A percentile compares a stretch with the other conserved stretches of the same genome.
phyloP scores from a whole-genome alignment of 1,284 basidiomycete species.

The Irpex lacteus region DNA sequence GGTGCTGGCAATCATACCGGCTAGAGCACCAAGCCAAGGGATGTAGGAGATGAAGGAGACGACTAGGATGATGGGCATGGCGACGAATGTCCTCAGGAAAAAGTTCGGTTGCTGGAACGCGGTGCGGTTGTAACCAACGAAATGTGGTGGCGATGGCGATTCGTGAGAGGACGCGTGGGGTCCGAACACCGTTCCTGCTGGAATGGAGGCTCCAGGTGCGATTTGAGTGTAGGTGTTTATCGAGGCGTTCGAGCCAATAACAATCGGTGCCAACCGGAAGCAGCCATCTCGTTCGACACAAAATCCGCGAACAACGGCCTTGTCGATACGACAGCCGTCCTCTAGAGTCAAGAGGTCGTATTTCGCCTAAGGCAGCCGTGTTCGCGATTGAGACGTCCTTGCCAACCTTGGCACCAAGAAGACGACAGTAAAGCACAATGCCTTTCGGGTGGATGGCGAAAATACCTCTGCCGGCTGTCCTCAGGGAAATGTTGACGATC shows the following conservation, averaged over 20 bases:
- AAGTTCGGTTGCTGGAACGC: constrained; percentile 30
- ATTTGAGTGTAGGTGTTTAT: constrained; percentile 44
- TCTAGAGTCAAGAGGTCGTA: constrained; percentile 40
- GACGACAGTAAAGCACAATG: constrained; percentile 39
- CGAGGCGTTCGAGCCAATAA: constrained; percentile 36
- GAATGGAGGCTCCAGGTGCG: constrained; percentile 37
- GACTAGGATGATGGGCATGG: constrained; percentile 34
- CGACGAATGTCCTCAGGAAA: constrained; percentile 34
- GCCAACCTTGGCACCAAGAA: constrained; percentile 43
- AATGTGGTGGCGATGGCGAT: constrained; percentile 32
- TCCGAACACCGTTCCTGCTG: constrained; percentile 37
- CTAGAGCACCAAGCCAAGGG: constrained; percentile 40
- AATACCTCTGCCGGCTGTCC: constrained; percentile 38
- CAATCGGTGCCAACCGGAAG: constrained; percentile 38
- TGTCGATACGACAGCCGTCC: constrained; percentile 42
- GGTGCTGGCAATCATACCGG: constrained; percentile 34
- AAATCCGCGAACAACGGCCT: constrained; percentile 40
- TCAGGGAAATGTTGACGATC: constrained; percentile 42
- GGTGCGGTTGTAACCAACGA: constrained; percentile 38
- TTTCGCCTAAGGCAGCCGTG: constrained; percentile 36
- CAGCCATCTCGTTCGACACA: constrained; percentile 43
- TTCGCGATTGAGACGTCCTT: constrained; percentile 37
- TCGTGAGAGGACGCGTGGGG: constrained; percentile 44
- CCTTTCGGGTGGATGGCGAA: constrained; percentile 39
- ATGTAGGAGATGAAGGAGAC: constrained; percentile 35